A percentile compares a stretch with the other conserved stretches of the same genome.
Evolutionary conservation across 768 basidiomycete species (phyloP).

Genomic region (Rhizopogon roseolus): DNA sequence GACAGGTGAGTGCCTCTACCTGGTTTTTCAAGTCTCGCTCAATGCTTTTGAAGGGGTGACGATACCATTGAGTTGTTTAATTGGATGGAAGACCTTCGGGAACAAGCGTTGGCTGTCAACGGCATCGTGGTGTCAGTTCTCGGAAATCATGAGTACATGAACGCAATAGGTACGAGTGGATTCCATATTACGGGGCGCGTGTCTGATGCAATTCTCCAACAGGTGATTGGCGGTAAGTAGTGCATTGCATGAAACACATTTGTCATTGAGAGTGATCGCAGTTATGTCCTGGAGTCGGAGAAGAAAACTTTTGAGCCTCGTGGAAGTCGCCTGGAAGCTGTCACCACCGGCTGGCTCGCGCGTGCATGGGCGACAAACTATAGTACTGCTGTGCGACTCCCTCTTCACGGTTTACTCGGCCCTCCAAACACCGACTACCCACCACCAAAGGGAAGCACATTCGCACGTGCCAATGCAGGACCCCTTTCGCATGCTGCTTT

Average conservation of each 20-base stretch:
- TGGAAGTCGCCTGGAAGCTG: conserved; percentile 62
- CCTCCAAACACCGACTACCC: conserved; percentile 61
- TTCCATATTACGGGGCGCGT: conserved; percentile 3
- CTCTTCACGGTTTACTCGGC: conserved; percentile 68
- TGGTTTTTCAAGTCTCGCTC: conserved; percentile 3
- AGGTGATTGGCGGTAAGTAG: conserved; percentile 81
- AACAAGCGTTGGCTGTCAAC: conserved; percentile 62
- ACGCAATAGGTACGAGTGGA: conserved; percentile 57
- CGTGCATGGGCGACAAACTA: conserved; percentile 84
- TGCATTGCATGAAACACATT: not conserved
- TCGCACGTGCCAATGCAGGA: conserved; percentile 28
- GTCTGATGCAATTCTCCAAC: conserved; percentile 7
- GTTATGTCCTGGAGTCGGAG: conserved; percentile 83
- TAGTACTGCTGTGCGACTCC: conserved; percentile 74
- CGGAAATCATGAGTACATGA: conserved; percentile 98
- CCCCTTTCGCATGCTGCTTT: conserved; percentile 75
- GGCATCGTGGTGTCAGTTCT: conserved; percentile 74
- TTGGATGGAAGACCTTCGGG: conserved; percentile 81
- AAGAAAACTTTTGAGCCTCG: conserved; percentile 78
- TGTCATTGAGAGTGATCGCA: conserved; percentile 22
- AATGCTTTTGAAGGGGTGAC: conserved; percentile 54
- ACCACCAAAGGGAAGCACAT: conserved; percentile 26
- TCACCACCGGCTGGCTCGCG: conserved; percentile 76
- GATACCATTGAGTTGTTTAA: conserved; percentile 84
- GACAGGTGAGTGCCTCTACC: conserved; percentile 55